Conservation (phyloP, 768 basidiomycete species). For the Thelephora ganbajun region DNA sequence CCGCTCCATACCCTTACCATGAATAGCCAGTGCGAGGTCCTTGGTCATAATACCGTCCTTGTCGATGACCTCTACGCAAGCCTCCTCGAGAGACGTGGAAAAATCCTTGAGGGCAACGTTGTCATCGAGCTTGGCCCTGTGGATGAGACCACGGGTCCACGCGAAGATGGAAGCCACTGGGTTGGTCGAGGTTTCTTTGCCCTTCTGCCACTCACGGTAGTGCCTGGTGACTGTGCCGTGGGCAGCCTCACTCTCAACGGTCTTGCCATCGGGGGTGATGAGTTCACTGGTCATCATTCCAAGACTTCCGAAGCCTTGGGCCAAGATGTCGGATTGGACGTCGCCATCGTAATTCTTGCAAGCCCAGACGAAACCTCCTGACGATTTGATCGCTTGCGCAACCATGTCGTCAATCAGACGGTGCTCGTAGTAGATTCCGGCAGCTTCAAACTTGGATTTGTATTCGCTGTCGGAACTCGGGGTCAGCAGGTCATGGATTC, state of each 20-base stretch:
- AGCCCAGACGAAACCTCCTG: constrained; percentile 70
- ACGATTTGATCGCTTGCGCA: constrained; percentile 92
- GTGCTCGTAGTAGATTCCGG: constrained; percentile 86
- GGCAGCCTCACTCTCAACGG: constrained; percentile 92
- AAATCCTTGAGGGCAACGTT: constrained; percentile 66
- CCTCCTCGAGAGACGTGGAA: constrained; percentile 66
- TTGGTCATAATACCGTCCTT: constrained; percentile 90
- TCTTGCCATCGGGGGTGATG: constrained; percentile 85
- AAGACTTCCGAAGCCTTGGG: constrained; percentile 91
- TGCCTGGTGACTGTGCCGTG: constrained; percentile 96
- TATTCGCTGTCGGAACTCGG: constrained; percentile 35
- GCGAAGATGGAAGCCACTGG: constrained; percentile 98
- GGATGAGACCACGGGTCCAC: constrained; percentile 91
- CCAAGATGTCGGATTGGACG: constrained; percentile 85
- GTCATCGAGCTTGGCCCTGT: constrained; percentile 83
- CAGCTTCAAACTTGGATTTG: constrained; percentile 52
- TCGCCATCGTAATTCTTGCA: constrained; percentile 47
- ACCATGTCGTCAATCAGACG: constrained; percentile 98
- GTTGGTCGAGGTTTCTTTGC: constrained; percentile 95
- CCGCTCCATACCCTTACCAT: constrained; percentile 81
- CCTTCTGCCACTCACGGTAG: constrained; percentile 96
- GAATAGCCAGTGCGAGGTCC: constrained; percentile 88
- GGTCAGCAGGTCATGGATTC: not conserved
- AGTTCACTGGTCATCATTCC: constrained; percentile 99
- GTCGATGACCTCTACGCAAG: constrained; percentile 88